These are phyloP conservation scores for Geranium rotundifolium DNA, from an alignment of 345 rosid genomes.

Conservation along the genomic window DNA sequence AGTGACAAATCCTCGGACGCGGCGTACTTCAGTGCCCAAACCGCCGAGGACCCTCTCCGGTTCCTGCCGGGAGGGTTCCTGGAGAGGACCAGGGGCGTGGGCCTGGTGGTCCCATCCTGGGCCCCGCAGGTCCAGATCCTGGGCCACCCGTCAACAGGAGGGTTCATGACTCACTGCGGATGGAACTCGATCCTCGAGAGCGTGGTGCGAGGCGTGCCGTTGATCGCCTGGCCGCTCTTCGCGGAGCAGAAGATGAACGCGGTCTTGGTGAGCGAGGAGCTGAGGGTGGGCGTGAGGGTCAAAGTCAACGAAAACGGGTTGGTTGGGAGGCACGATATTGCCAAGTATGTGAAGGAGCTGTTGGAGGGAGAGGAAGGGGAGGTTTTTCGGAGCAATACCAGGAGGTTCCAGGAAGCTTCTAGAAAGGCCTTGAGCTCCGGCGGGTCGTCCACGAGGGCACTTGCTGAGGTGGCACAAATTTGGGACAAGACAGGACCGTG, in stretches of 20 bases:
- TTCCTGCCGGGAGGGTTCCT: constrained; percentile 20
- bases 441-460: constrained; percentile 27
- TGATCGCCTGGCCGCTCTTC: constrained; percentile 25
- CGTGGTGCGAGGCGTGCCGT: constrained; percentile 19
- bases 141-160: constrained; percentile 22
- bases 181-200: constrained; percentile 9
- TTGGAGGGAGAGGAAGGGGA: constrained; percentile 19
- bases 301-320: constrained; percentile 9
- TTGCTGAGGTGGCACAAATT: constrained; percentile 9
- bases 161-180: constrained; percentile 25
- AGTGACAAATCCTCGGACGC: background rate
- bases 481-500: constrained; percentile 8
- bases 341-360: constrained; percentile 8
- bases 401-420: constrained; percentile 17
- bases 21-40: background rate
- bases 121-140: constrained; percentile 24
- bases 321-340: constrained; percentile 18
- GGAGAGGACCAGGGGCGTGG: constrained; percentile 13
- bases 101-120: constrained; percentile 22
- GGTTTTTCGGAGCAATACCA: constrained; percentile 6
- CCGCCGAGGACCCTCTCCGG: background rate
- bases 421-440: constrained; percentile 11
- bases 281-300: constrained; percentile 15
- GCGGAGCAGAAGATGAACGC: constrained; percentile 26
- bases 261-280: constrained; percentile 8